Percentiles rank a stretch among this genome's conserved stretches.
These are phyloP conservation scores for Picea sitchensis DNA, from an alignment of 75 land plant species.

Conservation along the genomic window DNA sequence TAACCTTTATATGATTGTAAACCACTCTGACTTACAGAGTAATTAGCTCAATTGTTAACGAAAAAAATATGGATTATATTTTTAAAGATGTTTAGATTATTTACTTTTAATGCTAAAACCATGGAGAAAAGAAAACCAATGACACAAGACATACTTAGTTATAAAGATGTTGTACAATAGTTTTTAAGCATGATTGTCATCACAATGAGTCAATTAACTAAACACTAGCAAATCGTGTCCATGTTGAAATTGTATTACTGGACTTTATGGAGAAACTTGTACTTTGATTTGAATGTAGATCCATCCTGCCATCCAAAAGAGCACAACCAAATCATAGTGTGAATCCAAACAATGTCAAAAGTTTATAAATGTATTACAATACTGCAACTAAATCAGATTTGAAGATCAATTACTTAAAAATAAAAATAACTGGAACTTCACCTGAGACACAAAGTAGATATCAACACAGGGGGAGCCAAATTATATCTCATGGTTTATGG, in stretches of 20 bases:
- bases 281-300: conserved; percentile 81
- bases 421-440: conserved; percentile 14
- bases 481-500: conserved; percentile 47
- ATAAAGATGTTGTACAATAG: not conserved
- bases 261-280: conserved; percentile 96
- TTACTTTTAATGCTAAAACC: not conserved
- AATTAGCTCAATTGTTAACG: not conserved
- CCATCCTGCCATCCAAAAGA: conserved; percentile 69
- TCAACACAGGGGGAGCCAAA: conserved; percentile 93
- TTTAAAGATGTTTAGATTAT: not conserved
- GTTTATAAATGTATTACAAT: not conserved
- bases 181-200: not conserved
- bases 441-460: conserved; percentile 96
- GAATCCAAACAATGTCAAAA: not conserved
- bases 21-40: not conserved
- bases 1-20: not conserved
- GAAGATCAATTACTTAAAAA: not conserved
- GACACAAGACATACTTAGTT: not conserved
- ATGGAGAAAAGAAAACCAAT: not conserved
- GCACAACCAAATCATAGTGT: not conserved
- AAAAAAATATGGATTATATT: not conserved
- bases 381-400: not conserved
- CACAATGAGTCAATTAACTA: not conserved
- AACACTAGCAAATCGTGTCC: not conserved
- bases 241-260: not conserved